Conservation (phyloP, 1,139 yeast species). For the Blastobotrys persicus region DNA sequence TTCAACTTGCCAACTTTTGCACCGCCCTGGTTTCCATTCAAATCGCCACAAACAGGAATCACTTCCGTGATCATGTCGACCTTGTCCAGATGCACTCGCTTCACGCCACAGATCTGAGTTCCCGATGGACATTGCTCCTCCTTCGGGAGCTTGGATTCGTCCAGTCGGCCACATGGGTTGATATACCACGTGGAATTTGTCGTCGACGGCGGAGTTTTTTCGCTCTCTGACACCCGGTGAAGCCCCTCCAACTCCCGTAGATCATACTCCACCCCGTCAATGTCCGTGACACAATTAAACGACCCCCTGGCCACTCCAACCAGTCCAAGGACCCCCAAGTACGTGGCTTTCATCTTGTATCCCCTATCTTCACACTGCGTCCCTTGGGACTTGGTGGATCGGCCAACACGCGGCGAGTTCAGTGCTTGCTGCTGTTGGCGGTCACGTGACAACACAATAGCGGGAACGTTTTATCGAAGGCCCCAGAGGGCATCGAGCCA, state of each 20-base stretch:
- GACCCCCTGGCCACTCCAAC: constrained; percentile 32
- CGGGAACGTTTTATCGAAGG: too few species aligned
- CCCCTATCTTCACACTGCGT: not conserved
- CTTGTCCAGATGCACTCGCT: constrained; percentile 44
- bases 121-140: constrained; percentile 57
- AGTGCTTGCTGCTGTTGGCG: too few species aligned
- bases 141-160: constrained; percentile 32
- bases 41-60: constrained; percentile 46
- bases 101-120: constrained; percentile 55
- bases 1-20: constrained; percentile 30
- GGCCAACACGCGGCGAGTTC: too few species aligned
- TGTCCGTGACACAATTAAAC: constrained; percentile 48
- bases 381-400: constrained; percentile 36
- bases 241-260: constrained; percentile 47
- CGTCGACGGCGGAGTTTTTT: constrained; percentile 74
- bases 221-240: constrained; percentile 41
- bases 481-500: too few species aligned
- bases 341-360: constrained; percentile 2
- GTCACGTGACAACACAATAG: too few species aligned
- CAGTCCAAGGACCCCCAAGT: constrained; percentile 1
- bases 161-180: constrained; percentile 61
- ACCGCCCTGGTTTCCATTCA: constrained; percentile 32
- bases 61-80: constrained; percentile 53
- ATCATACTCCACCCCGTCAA: constrained; percentile 46
- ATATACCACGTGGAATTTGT: constrained; percentile 65